These are phyloP conservation scores for Fennellomyces sp. DNA, from an alignment of 371 early-diverging fungal species.

Conservation along the genomic window DNA sequence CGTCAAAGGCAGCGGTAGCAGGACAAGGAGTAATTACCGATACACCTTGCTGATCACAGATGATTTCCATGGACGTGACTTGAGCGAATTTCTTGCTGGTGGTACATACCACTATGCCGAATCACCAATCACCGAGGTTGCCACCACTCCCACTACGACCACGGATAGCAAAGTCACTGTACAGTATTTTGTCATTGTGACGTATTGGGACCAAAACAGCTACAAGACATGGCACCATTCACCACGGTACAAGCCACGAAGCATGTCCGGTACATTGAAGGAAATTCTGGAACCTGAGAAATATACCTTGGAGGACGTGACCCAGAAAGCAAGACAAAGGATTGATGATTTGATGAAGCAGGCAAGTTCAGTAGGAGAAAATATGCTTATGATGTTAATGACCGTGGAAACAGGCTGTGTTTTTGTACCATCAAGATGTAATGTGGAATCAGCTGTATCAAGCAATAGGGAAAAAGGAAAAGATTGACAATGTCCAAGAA, in stretches of 20 bases:
- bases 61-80: not conserved
- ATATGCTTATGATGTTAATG: not conserved
- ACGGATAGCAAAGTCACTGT: constrained; percentile 15
- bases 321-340: constrained; percentile 28
- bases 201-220: constrained; percentile 29
- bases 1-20: constrained; percentile 4
- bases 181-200: constrained; percentile 36
- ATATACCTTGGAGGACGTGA: constrained; percentile 28
- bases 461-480: constrained; percentile 6
- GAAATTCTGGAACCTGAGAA: constrained; percentile 29
- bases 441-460: constrained; percentile 43
- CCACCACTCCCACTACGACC: not conserved
- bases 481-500: constrained; percentile 6
- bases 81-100: not conserved
- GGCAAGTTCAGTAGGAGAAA: constrained; percentile 18
- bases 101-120: not conserved
- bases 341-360: constrained; percentile 36
- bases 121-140: not conserved
- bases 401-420: constrained; percentile 23
- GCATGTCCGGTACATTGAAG: constrained; percentile 19
- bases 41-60: constrained; percentile 1
- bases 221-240: constrained; percentile 24
- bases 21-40: constrained; percentile 17
- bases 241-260: constrained; percentile 21
- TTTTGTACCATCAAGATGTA: constrained; percentile 28